A percentile compares a stretch with the other conserved stretches of the same genome.
These are phyloP conservation scores for Castanea crenata DNA, from an alignment of 306 rosid genomes.

Conservation along the genomic window DNA sequence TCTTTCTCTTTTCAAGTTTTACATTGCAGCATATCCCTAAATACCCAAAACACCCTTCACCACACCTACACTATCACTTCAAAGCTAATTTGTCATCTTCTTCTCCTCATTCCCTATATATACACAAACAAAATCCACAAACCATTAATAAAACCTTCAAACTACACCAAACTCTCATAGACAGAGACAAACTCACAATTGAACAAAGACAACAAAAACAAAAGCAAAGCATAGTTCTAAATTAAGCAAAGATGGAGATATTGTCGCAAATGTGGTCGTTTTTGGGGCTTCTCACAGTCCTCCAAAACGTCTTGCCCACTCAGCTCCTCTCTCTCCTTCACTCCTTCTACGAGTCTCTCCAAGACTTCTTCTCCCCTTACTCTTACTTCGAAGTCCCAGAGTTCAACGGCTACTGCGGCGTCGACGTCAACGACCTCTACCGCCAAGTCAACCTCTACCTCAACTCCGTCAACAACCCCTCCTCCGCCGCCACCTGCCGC, in stretches of 20 bases:
- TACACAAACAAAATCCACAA: background rate
- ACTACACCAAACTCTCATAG: background rate
- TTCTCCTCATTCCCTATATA: background rate
- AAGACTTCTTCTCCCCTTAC: conserved; percentile 70
- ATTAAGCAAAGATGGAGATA: conserved; percentile 48
- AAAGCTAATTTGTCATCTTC: background rate
- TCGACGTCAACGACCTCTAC: conserved; percentile 81
- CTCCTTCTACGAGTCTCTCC: conserved; percentile 67
- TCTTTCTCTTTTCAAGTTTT: conserved; percentile 26
- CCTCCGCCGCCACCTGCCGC: conserved; percentile 43
- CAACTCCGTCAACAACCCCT: conserved; percentile 49
- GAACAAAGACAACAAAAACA: background rate
- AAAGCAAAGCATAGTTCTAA: background rate
- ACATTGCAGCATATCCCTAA: background rate
- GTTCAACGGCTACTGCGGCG: conserved; percentile 86
- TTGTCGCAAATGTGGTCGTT: conserved; percentile 90
- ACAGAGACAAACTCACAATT: conserved; percentile 6
- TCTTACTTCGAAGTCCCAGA: conserved; percentile 80
- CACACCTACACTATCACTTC: background rate
- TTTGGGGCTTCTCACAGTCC: conserved; percentile 73
- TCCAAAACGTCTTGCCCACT: conserved; percentile 76
- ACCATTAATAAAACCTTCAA: background rate
- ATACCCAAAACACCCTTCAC: background rate
- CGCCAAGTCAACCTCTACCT: conserved; percentile 80
- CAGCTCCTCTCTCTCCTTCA: conserved; percentile 78